Evolutionary conservation across 2,329 filamentous ascomycete genomes (phyloP).

Genomic region (Alternaria sp.): DNA sequence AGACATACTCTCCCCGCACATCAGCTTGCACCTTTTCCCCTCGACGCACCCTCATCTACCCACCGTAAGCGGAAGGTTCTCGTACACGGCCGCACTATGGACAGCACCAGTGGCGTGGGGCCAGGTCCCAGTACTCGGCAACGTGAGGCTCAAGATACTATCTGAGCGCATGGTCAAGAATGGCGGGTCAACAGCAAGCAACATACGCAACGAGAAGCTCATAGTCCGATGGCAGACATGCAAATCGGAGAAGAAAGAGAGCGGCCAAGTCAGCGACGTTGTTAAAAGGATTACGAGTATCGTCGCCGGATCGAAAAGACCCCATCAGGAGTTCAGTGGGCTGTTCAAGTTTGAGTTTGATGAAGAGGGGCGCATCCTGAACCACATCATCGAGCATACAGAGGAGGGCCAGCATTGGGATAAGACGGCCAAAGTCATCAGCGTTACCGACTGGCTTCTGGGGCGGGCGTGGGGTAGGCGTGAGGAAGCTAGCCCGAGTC

Average conservation of each 20-base stretch:
- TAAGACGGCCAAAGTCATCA: constrained; percentile 83
- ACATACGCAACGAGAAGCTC: constrained; percentile 73
- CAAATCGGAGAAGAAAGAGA: constrained; percentile 58
- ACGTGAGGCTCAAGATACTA: constrained; percentile 85
- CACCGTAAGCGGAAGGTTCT: constrained; percentile 86
- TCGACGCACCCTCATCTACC: constrained; percentile 88
- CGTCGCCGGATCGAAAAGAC: constrained; percentile 59
- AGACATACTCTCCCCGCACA: constrained; percentile 68
- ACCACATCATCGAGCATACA: constrained; percentile 92
- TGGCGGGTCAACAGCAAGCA: constrained; percentile 55
- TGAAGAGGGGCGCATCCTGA: constrained; percentile 79
- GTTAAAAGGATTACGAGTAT: constrained; percentile 65
- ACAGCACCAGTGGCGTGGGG: constrained; percentile 97
- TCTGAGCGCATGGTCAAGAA: constrained; percentile 83
- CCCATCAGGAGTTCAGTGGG: constrained; percentile 79
- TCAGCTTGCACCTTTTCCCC: constrained; percentile 70
- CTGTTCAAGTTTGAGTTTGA: constrained; percentile 98
- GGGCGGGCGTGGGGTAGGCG: constrained; percentile 72
- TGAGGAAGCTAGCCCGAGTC: constrained; percentile 54
- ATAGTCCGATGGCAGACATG: constrained; percentile 89
- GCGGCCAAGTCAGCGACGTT: constrained; percentile 57
- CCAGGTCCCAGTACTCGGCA: constrained; percentile 86
- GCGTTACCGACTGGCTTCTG: constrained; percentile 91
- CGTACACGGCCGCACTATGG: constrained; percentile 93
- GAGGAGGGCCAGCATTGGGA: constrained; percentile 87